Percentiles rank a stretch among this genome's conserved stretches.
Evolutionary conservation across 495 filamentous ascomycete species (phyloP).

Genomic region (Lophiotrema nucula): DNA sequence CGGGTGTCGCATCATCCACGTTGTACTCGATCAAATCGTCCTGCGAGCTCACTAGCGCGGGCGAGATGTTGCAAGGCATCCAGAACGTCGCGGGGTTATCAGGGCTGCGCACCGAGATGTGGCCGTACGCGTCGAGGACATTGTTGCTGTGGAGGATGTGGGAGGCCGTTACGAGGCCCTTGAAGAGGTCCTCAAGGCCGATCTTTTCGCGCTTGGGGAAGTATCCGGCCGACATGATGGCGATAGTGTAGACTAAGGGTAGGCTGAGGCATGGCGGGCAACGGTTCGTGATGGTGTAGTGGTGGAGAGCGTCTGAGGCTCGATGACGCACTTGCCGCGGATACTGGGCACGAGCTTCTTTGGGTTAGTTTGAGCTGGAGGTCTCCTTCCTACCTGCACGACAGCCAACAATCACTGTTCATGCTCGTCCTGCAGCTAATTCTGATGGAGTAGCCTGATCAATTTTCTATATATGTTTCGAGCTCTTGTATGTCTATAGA

Average conservation of each 20-base stretch:
- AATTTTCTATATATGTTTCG: too few species aligned
- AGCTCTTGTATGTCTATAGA: too few species aligned
- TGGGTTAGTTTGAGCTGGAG: too few species aligned
- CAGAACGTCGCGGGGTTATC: slow-evolving; percentile 41
- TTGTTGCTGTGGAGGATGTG: slow-evolving; percentile 47
- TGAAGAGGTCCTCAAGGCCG: slow-evolving; percentile 38
- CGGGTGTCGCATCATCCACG: slow-evolving; percentile 36
- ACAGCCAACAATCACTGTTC: too few species aligned
- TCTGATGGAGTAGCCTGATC: too few species aligned
- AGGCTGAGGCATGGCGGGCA: background rate
- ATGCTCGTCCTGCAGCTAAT: too few species aligned
- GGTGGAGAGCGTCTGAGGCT: background rate
- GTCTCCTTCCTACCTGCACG: too few species aligned
- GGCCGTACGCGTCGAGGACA: slow-evolving; percentile 52
- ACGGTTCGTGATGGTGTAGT: background rate
- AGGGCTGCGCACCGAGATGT: slow-evolving; percentile 41
- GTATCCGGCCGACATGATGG: slow-evolving; percentile 33
- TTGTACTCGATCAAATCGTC: slow-evolving; percentile 41
- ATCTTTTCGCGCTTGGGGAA: slow-evolving; percentile 33
- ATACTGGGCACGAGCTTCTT: too few species aligned
- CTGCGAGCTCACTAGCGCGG: slow-evolving; percentile 35
- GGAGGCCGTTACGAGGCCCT: slow-evolving; percentile 42
- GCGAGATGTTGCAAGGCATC: slow-evolving; percentile 36
- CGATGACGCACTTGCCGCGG: background rate
- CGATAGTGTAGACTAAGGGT: background rate